phyloP scores from a whole-genome alignment of 352 stramenopile species.

The Thraustochytrium striatum region DNA sequence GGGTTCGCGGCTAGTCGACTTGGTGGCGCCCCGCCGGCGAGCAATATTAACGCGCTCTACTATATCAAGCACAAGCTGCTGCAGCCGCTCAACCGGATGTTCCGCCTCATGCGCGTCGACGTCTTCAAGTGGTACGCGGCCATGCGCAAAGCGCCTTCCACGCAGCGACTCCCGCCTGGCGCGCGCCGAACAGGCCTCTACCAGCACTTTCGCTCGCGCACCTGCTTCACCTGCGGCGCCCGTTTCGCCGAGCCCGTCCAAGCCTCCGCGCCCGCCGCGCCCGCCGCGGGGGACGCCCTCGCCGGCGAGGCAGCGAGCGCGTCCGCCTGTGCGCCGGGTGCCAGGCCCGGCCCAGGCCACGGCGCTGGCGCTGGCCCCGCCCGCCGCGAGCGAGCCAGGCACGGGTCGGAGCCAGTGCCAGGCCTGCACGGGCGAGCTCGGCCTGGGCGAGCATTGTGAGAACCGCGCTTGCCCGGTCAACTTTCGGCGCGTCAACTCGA shows the following conservation, averaged over 20 bases:
- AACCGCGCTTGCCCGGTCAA: conserved; percentile 20
- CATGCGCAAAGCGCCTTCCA: conserved; percentile 11
- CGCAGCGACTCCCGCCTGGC: not conserved
- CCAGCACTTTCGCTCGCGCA: not conserved
- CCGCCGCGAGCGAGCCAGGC: not conserved
- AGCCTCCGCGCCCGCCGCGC: too few species aligned
- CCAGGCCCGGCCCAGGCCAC: not conserved
- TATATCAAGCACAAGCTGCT: conserved; percentile 43
- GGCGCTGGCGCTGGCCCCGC: not conserved
- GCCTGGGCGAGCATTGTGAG: not conserved
- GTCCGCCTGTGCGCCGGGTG: conserved; percentile 13
- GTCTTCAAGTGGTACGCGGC: conserved; percentile 11
- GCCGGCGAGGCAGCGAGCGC: too few species aligned
- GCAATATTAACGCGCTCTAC: conserved; percentile 55
- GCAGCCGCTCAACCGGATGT: conserved; percentile 26
- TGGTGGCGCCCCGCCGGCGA: conserved; percentile 76
- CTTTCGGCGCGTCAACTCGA: not conserved
- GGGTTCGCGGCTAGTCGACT: conserved; percentile 75
- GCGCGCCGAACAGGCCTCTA: not conserved
- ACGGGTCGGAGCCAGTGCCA: conserved; percentile 3
- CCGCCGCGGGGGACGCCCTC: too few species aligned
- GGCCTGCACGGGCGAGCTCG: conserved; percentile 8
- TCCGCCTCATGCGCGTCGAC: conserved; percentile 36
- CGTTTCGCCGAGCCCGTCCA: not conserved
- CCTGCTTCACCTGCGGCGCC: conserved; percentile 1